Evolutionary conservation across 139 green algal genomes (phyloP).

Genomic region (Coelastrella sp.): DNA sequence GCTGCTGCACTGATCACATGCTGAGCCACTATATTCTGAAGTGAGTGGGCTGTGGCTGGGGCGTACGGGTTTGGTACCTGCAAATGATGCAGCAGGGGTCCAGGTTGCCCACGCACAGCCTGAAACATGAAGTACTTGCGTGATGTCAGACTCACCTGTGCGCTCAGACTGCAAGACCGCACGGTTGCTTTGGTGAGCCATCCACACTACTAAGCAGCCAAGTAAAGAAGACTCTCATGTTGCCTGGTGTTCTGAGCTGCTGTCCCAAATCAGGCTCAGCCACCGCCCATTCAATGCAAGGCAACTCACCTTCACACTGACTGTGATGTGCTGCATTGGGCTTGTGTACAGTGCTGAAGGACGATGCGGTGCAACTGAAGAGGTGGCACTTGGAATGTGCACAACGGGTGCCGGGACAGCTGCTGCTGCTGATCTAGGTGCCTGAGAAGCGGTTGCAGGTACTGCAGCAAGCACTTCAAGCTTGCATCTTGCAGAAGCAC

Average conservation of each 20-base stretch:
- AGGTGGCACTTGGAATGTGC: background rate
- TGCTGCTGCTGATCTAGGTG: background rate
- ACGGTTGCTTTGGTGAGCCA: too few species aligned
- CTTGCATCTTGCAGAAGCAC: background rate
- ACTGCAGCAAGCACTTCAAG: background rate
- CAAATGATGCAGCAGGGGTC: too few species aligned
- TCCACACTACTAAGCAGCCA: too few species aligned
- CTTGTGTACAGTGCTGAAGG: constrained; percentile 18
- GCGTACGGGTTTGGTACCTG: constrained; percentile 12
- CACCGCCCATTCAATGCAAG: background rate
- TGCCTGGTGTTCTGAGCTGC: too few species aligned
- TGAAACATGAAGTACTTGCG: too few species aligned
- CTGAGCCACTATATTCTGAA: background rate
- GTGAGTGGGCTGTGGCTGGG: background rate
- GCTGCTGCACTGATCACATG: background rate
- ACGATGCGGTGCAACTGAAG: background rate
- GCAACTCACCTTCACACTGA: constrained; percentile 19
- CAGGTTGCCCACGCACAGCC: background rate
- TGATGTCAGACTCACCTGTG: too few species aligned
- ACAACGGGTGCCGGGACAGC: background rate
- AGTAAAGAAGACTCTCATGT: too few species aligned
- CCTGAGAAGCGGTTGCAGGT: background rate
- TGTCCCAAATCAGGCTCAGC: too few species aligned
- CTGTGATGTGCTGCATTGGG: constrained; percentile 27
- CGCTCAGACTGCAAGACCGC: too few species aligned